Base-by-base conservation (phyloP, 805 yeast species). In the Torulaspora indica region DNA sequence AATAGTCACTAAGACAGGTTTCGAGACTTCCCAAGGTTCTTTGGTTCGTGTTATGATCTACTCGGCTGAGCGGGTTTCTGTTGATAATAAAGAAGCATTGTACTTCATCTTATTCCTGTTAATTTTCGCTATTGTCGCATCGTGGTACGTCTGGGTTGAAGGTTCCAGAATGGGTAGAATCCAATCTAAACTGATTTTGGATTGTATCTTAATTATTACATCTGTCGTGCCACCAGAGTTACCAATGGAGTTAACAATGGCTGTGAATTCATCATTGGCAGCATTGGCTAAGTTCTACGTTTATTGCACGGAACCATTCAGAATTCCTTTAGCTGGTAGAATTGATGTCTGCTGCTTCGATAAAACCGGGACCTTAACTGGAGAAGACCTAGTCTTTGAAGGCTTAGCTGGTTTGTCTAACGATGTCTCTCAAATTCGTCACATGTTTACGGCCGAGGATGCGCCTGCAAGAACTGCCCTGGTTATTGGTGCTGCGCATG, bases 241-340 rank as follows among this genome's bases (percentile, higher is more conserved):
- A 55, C 98, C 98, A 47, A 93, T 93, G 98, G 98, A 93, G 72
- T 77, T 93, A 57, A 93, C 98, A 10, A 83, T 93, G 91, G 98
- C 98, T 48, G 98, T 93, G 32, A 93, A 93, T 68, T 76, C 85
- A 30, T 90, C 98, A 5, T 74, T 93, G 64, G 79, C 89, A 47
- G 89, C 97, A 2, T 75, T 93, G 53, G 81, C 85, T 56, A 93
- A 93, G 67, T 82, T 75, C 64, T 90, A 82, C 64, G 82, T 93
- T 51, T 93, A 85, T 72, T 93, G 98, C 74, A 93, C 98, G 34
- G 98, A 93, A 68, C 98, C 98, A 13, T 93, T 93, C 74, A 79
- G 98, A 71, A 90, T 93, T 55, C 98, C 98, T 43, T 79, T 85
- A 61, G 98, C 98, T 45, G 98, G 98, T 57, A 82, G 98, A 71